Base-by-base conservation (phyloP, 2,329 filamentous ascomycete species). In the Sclerotinia borealis region DNA sequence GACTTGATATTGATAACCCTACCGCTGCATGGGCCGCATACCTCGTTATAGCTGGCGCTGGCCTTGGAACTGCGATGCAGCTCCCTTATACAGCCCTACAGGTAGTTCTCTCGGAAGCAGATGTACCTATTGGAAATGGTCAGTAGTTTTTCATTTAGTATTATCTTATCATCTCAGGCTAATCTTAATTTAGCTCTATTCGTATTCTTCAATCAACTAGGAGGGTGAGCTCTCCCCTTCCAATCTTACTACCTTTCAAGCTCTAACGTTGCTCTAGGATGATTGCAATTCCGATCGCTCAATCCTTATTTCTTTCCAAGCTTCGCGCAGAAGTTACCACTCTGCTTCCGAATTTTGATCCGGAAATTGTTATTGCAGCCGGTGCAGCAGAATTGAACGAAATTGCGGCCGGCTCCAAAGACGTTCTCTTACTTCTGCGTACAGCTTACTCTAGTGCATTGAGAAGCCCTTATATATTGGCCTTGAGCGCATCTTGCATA, bases 281-380 rank as follows among this genome's bases (percentile, higher is more conserved):
- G 13, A n/a, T 43, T 8, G 39, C 39, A 19, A 43, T 43, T 43
- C 39, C 39, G 2, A 49, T 49, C 27, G 47, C 47, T 11, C 47
- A 49, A 8, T 27, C 22, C 15, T 3, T 29, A 15, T 49, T 49
- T 8, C 22, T 27, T 13, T 27, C 25, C 17, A 49, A 49, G 11
- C 22, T 49, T 19, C 10, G 47, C 7, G 8, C 17, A 19, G 48
- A 29, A 22, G 60, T 3, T 60, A 45, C 13, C 49, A 54, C 5
- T 47, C n/a, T 68, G 69, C 27, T 11, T 74, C 78, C 43, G 29
- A 31, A 10, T 13, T 19, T 49, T 13, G 66, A 79, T 2, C 58
- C 72, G 17, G 64, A 66, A 4, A 78, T 83, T 47, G 74, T 82
- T 65, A 75, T 75, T 10, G 77, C 75, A 11, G 64, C 64, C n/a